These are phyloP conservation scores for Nigrospora osmanthi DNA, from an alignment of 2,329 filamentous ascomycete species.

Conservation along the genomic window DNA sequence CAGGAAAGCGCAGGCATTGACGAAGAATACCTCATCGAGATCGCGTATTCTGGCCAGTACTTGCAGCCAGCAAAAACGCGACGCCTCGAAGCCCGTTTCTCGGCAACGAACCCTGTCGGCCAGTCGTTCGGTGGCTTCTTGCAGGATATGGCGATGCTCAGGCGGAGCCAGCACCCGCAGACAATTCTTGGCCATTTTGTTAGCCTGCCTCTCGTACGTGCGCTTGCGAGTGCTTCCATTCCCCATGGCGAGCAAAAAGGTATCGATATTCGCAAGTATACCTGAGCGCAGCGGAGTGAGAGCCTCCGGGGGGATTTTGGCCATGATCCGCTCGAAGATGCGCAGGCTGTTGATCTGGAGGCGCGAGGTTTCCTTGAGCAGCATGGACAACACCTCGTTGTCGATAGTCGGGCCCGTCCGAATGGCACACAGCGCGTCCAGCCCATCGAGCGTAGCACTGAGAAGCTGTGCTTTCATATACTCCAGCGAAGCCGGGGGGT, in stretches of 20 bases:
- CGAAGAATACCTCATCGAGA: conserved; percentile 10
- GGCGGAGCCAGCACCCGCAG: conserved; percentile 9
- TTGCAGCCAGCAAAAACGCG: conserved; percentile 17
- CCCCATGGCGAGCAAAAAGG: conserved; percentile 6
- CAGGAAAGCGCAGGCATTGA: conserved; percentile 9
- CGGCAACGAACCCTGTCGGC: conserved; percentile 3
- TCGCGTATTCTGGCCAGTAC: conserved; percentile 17
- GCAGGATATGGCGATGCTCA: conserved; percentile 11
- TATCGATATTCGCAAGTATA: conserved; percentile 10
- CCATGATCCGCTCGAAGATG: conserved; percentile 14
- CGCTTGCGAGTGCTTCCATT: neutral
- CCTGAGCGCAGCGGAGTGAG: conserved; percentile 7
- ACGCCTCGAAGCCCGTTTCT: conserved; percentile 3
- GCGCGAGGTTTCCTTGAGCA: conserved; percentile 12
- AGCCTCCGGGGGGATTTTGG: conserved; percentile 9
- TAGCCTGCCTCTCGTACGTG: conserved; percentile 10
- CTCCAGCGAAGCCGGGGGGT: neutral
- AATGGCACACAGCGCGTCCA: conserved; percentile 2
- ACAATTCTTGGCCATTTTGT: conserved; percentile 11
- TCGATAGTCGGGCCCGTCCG: neutral
- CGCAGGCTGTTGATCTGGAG: conserved; percentile 14
- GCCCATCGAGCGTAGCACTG: conserved; percentile 13
- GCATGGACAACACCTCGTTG: conserved; percentile 8
- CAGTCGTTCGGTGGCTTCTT: conserved; percentile 10
- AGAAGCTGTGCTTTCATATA: conserved; percentile 6